phyloP scores from a whole-genome alignment of 139 green algal species.

The Chlamydomonas incerta region DNA sequence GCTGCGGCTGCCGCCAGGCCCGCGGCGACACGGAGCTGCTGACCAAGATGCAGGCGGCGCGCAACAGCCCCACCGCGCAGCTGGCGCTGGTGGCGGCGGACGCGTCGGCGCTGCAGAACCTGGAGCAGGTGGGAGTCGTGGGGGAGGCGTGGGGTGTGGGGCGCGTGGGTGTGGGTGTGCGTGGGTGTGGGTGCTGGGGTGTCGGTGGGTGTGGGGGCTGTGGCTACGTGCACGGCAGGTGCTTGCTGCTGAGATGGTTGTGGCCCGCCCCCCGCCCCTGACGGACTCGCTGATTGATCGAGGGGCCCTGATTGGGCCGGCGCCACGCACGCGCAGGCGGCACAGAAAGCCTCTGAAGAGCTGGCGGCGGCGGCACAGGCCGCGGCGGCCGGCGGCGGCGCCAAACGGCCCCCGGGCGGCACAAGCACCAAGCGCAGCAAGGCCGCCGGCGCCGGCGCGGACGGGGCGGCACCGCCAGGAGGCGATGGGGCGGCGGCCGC shows the following conservation, averaged over 20 bases:
- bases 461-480: no score
- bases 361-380: conserved; percentile 11
- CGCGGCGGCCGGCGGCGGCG: not conserved
- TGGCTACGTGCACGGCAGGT: no score
- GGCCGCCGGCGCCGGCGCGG: no score
- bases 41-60: conserved; percentile 34
- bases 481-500: no score
- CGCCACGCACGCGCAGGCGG: conserved; percentile 20
- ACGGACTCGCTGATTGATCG: no score
- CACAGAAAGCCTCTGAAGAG: conserved; percentile 9
- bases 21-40: conserved; percentile 31
- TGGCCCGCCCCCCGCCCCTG: no score
- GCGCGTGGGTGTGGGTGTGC: no score
- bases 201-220: no score
- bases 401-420: not conserved
- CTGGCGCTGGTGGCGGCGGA: conserved; percentile 38
- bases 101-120: not conserved
- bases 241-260: no score
- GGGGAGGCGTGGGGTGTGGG: no score
- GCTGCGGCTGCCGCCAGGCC: not conserved
- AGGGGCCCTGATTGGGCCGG: no score
- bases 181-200: no score
- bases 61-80: conserved; percentile 34
- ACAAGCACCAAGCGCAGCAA: not conserved
- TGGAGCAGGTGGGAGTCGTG: not conserved